These are phyloP conservation scores for Rutstroemia sp. DNA, from an alignment of 2,329 filamentous ascomycete genomes.

Conservation along the genomic window DNA sequence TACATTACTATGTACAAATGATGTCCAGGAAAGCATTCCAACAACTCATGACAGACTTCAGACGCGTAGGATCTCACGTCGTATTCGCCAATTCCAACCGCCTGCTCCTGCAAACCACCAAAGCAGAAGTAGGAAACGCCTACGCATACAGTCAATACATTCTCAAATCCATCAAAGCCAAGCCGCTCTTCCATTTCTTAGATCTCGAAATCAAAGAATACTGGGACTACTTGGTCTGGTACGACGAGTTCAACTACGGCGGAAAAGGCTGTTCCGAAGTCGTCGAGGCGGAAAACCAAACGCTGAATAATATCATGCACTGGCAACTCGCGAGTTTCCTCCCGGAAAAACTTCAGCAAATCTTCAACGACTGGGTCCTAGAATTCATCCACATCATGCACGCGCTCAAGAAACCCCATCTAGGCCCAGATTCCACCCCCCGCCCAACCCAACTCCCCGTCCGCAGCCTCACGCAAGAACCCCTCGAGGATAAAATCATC, in stretches of 20 bases:
- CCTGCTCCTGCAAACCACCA: conserved; percentile 88
- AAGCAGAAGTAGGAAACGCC: conserved; percentile 92
- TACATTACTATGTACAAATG: conserved; percentile 98
- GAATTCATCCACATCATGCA: conserved; percentile 97
- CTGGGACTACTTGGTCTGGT: conserved; percentile 99
- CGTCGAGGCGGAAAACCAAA: conserved; percentile 66
- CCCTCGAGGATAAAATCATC: conserved; percentile 53
- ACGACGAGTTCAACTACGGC: conserved; percentile 98
- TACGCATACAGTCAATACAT: conserved; percentile 98
- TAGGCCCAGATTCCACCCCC: conserved; percentile 40
- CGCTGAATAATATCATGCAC: conserved; percentile 89
- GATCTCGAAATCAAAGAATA: conserved; percentile 97
- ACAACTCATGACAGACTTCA: conserved; percentile 94
- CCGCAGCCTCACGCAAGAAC: conserved; percentile 48
- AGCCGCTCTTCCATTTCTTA: conserved; percentile 93
- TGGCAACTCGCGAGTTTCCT: conserved; percentile 95
- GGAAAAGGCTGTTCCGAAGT: conserved; percentile 86
- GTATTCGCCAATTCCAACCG: conserved; percentile 91
- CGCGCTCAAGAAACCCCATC: conserved; percentile 61
- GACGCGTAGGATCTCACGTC: conserved; percentile 87
- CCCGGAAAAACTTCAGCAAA: conserved; percentile 68
- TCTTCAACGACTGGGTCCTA: conserved; percentile 87
- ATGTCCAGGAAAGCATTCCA: conserved; percentile 97
- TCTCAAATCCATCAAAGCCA: conserved; percentile 91
- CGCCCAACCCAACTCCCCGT: conserved; percentile 51